phyloP scores from a whole-genome alignment of 805 yeast genomes.

The Saccharomyces eubayanus region DNA sequence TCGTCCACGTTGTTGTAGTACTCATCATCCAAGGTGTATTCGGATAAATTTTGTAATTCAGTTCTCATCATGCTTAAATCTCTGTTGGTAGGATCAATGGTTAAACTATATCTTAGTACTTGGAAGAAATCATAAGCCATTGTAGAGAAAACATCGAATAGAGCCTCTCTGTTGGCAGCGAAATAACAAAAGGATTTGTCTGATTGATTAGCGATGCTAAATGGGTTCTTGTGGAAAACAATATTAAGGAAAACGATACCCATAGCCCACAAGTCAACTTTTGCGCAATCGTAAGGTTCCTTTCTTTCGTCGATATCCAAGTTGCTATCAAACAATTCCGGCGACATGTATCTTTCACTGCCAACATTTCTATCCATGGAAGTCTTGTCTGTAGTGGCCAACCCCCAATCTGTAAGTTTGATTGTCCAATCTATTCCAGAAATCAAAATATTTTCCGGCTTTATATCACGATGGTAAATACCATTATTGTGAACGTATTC shows the following conservation, averaged over 20 bases:
- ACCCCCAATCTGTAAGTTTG: conserved; percentile 70
- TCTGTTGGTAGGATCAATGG: conserved; percentile 83
- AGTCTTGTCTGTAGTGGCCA: conserved; percentile 43
- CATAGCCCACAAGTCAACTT: conserved; percentile 82
- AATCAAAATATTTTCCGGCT: conserved; percentile 69
- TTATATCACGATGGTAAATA: conserved; percentile 77
- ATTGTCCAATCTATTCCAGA: conserved; percentile 43
- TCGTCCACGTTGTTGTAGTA: conserved; percentile 35
- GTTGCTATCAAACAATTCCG: conserved; percentile 65
- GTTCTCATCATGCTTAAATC: conserved; percentile 50
- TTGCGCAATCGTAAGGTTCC: conserved; percentile 64
- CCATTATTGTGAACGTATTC: conserved; percentile 61
- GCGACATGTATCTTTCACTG: conserved; percentile 90
- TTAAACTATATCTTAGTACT: conserved; percentile 68
- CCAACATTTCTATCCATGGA: conserved; percentile 80
- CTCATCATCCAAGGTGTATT: conserved; percentile 81
- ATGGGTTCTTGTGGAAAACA: conserved; percentile 85
- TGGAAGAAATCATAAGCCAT: conserved; percentile 81
- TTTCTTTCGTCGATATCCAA: conserved; percentile 33
- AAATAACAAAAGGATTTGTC: conserved; percentile 81
- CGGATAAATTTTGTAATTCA: conserved; percentile 52
- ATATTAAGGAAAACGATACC: conserved; percentile 77
- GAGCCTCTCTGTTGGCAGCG: conserved; percentile 78
- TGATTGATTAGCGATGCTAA: conserved; percentile 66
- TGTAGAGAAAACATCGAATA: conserved; percentile 84